Base-by-base conservation (phyloP, 1,139 yeast species). In the Saccharomyces hybrid region DNA sequence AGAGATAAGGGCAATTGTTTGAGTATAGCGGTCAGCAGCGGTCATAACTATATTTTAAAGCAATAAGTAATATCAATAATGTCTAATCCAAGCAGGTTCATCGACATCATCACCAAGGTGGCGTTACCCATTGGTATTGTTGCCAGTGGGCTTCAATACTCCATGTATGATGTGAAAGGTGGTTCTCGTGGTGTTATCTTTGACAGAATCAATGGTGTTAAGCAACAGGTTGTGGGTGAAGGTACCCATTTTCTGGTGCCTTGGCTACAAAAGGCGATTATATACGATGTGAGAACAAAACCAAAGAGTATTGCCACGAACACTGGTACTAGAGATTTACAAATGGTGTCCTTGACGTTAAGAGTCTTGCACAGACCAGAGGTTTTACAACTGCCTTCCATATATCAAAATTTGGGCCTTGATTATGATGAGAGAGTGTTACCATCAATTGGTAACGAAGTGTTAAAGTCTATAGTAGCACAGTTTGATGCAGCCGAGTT, bases 401-500 rank as follows among this genome's bases (percentile, higher is more conserved):
- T 93, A 62, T 95, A 95, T 74, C 98, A 91, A 72, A 80, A 82
- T 68, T 79, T 93, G 60, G 99, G 99, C 54, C 77, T 85, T 58
- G 99, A 93, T 72, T 93, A 95, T 71, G 99, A 93, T 69, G 99
- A 93, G 75, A 82, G 98, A 69, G 98, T 93, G 42, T 79, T 93
- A 63, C 99, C 99, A 25, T 93, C 98, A 14, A 91, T 93, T 70
- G 96, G 97, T 61, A 93, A 93, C 71, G 99, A 93, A 75, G 95
- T 93, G 38, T 79, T 93, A 69, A 93, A 93, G 74, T 83, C 95
- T 51, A 89, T 90, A 67, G 99, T 93, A 31, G 99, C 99, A 0
- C 99, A 93, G 72, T 93, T 93, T 66, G 98, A 93, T 71, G 99
- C 99, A 34, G 96, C 98, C 23, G 98, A 93, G 71, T 81, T 93